Evolutionary conservation across 257 asterid genomes (phyloP), one percentile per base, ranked within the genome.

Genomic region (Lantana camara): DNA sequence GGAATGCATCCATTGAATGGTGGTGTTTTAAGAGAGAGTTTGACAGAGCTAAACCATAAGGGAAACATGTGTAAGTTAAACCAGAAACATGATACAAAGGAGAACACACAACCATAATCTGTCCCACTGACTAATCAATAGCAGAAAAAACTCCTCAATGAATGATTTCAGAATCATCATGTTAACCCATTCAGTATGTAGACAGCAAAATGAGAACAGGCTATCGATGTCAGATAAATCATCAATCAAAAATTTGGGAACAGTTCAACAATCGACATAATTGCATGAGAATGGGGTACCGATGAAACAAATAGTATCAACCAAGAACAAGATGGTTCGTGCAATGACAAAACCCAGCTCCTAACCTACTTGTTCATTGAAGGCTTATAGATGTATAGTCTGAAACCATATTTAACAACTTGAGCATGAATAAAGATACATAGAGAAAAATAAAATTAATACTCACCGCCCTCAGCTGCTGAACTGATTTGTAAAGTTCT

Each of bases 401-500:
- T 34, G 50, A 61, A 20, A 46, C 21, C 59, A 60, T 21, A 47
- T 46, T 45, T 12, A 29, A 40, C 69, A 66, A 35, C 27, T 42
- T 42, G n/a, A 5, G 29, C 63, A 63, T 20, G 34, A 63, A 68
- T 17, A 38, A 22, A 66, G 15, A 32, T n/a, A 46, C 17, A 48
- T 49, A 29, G 47, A 56, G 51, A 47, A 22, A 66, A 42, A 58
- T 9, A 50, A 13, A 76, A 65, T 17, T 22, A 11, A 60, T 16
- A 50, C 95, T 90, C 75, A 90, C 99, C 95, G 77, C 89, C 67
- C 99, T 83, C 68, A 94, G 83, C 91, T 94, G 93, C 78, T 77
- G 89, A 69, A 94, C 95, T 57, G 96, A 94, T 69, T 81, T 79
- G 91, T 94, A 94, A 60, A 94, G 88, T 17, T 78, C 93, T 66